A percentile compares a stretch with the other conserved stretches of the same genome.
Evolutionary conservation across 2,329 filamentous ascomycete genomes (phyloP).

Genomic region (Colletotrichum chlorophyti): DNA sequence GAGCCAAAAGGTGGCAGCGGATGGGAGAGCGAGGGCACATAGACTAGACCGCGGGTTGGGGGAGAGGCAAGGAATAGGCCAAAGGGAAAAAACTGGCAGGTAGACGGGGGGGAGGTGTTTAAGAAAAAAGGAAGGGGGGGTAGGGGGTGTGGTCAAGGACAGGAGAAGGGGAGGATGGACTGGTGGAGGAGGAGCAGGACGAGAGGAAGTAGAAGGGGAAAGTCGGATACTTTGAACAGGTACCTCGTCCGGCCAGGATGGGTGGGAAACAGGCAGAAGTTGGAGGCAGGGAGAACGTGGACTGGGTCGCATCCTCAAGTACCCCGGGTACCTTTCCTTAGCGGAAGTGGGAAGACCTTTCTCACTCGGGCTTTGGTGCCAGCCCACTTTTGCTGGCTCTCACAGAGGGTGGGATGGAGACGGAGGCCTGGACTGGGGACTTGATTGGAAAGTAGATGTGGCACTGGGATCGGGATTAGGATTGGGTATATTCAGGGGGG

Average conservation of each 20-base stretch:
- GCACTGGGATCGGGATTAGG: slow-evolving; percentile 10
- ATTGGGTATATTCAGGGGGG: slow-evolving; percentile 1
- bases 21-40: slow-evolving; percentile 23
- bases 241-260: slow-evolving; percentile 4
- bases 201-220: neutral
- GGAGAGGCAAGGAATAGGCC: neutral
- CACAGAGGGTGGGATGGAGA: slow-evolving; percentile 3
- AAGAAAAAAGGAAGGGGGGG: slow-evolving; percentile 3
- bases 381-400: too few relatives aligned
- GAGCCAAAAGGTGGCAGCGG: slow-evolving; percentile 23
- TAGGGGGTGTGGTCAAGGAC: slow-evolving; percentile 1
- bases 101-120: slow-evolving; percentile 20
- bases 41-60: neutral
- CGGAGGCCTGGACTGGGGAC: slow-evolving; percentile 6
- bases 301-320: neutral
- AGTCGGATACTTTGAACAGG: neutral
- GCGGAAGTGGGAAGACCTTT: too few relatives aligned
- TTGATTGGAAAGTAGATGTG: slow-evolving; percentile 14
- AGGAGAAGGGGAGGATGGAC: neutral
- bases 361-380: too few relatives aligned
- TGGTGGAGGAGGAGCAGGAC: neutral
- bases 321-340: too few relatives aligned
- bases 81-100: neutral
- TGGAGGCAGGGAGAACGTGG: neutral
- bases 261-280: neutral